Conservation (phyloP, 805 yeast genomes). For the Limtongia smithiae region DNA sequence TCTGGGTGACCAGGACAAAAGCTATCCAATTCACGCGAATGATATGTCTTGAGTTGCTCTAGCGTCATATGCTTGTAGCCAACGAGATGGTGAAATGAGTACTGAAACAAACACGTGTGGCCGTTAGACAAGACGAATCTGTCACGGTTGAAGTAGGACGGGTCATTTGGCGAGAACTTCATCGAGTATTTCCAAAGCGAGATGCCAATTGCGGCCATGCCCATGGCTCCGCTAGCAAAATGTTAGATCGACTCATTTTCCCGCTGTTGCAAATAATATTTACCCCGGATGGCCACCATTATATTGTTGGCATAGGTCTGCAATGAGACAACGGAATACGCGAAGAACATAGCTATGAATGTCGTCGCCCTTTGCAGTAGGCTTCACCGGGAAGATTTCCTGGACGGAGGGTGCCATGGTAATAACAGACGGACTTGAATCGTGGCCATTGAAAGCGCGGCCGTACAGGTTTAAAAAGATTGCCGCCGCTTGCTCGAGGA, state of each 20-base stretch:
- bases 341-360: slow-evolving; percentile 6
- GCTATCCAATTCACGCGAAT: slow-evolving; percentile 31
- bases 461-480: not conserved
- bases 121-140: slow-evolving; percentile 42
- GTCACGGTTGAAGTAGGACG: slow-evolving; percentile 41
- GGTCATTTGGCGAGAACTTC: slow-evolving; percentile 37
- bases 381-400: slow-evolving; percentile 2
- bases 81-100: slow-evolving; percentile 30
- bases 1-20: slow-evolving; percentile 38
- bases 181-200: slow-evolving; percentile 40
- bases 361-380: slow-evolving; percentile 8
- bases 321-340: slow-evolving; percentile 13
- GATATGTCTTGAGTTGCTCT: slow-evolving; percentile 40
- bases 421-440: not conserved
- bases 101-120: slow-evolving; percentile 34
- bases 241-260: not conserved
- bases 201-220: slow-evolving; percentile 36
- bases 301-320: slow-evolving; percentile 12
- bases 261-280: no score
- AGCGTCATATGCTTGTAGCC: slow-evolving; percentile 42
- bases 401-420: slow-evolving; percentile 11
- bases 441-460: not conserved
- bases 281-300: slow-evolving; percentile 19
- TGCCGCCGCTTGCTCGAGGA: not conserved
- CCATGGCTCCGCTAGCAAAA: slow-evolving; percentile 11